Evolutionary conservation across 1,284 basidiomycete genomes (phyloP), one percentile per base, ranked within the genome.

Genomic region (Coniferiporia weirii): DNA sequence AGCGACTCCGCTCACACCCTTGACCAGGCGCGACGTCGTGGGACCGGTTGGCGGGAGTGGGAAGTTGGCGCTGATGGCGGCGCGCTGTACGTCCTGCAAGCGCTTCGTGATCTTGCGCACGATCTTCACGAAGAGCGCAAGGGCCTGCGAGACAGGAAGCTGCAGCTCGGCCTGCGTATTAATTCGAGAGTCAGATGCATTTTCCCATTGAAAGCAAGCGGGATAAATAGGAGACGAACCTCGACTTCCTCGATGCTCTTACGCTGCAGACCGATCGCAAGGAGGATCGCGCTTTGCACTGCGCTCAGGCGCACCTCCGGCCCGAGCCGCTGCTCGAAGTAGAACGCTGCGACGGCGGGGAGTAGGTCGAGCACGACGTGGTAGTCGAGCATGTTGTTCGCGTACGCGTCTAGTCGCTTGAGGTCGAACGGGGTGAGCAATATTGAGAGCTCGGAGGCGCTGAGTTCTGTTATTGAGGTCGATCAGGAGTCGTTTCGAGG

Each of bases 341-440:
- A 97, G 4, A 98, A 77, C 13, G 79, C 74, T 0, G 93, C 86
- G 38, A 96, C 75, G 0, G 78, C 81, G 0, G 97, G 95, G 3
- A 99, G 77, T 13, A 99, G 79, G 72, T 99, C 97, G 52, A 99
- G 79, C 60, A 99, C 85, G 67, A 98, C 92, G 70, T 98, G 95
- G 70, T 96, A 97, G 72, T 99, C 97, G 51, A 99, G 81, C 84
- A 91, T 87, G 73, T 95, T 97, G 72, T 96, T 95, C 4, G 93
- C 89, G 67, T 99, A 99, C 5, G 95, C 91, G 65, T 96, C 91
- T 38, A 99, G 82, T 1, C 97, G 87, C 75, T 98, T 98, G 67
- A 99, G 79, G 73, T 99, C 97, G 70, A 98, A 98, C 0, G 96
- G 94, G 0, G 93, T 87, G 61, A 97, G 72, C 15, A 92, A 72